Evolutionary conservation across 2,329 filamentous ascomycete genomes (phyloP).

Genomic region (Davidsoniella virescens): DNA sequence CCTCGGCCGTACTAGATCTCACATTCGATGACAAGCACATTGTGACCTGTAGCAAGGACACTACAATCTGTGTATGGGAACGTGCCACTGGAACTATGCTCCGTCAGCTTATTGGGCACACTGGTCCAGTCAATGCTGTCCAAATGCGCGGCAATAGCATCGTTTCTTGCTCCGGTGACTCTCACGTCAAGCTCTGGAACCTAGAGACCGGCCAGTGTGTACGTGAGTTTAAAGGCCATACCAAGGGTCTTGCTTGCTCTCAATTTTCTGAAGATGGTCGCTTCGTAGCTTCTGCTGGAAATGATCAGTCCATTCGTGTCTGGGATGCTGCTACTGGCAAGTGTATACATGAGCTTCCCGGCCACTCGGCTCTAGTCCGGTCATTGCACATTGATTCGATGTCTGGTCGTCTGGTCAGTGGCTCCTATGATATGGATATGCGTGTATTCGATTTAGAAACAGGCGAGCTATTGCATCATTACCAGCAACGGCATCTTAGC

Average conservation of each 20-base stretch:
- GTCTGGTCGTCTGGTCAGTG: conserved; percentile 74
- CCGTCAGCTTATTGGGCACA: conserved; percentile 68
- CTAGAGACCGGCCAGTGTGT: conserved; percentile 75
- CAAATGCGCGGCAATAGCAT: conserved; percentile 87
- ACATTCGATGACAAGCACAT: conserved; percentile 87
- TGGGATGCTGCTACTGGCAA: conserved; percentile 88
- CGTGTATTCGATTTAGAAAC: conserved; percentile 83
- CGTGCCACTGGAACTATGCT: conserved; percentile 59
- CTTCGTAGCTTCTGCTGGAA: conserved; percentile 83
- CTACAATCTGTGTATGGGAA: conserved; percentile 88
- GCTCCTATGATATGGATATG: conserved; percentile 88
- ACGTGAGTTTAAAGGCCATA: conserved; percentile 78
- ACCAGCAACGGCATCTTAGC: conserved; percentile 88
- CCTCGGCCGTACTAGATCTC: conserved; percentile 79
- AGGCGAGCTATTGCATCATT: conserved; percentile 62
- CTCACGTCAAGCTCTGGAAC: conserved; percentile 89
- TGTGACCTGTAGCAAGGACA: conserved; percentile 93
- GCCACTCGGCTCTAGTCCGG: conserved; percentile 74
- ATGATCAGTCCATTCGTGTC: conserved; percentile 88
- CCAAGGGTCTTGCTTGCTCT: conserved; percentile 84
- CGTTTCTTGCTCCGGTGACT: conserved; percentile 87
- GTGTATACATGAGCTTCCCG: conserved; percentile 62
- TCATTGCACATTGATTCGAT: conserved; percentile 80
- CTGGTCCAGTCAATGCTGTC: conserved; percentile 88
- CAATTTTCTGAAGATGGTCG: conserved; percentile 94